Conservation (phyloP, 441 rosid species). For the Erodium trifolium region DNA sequence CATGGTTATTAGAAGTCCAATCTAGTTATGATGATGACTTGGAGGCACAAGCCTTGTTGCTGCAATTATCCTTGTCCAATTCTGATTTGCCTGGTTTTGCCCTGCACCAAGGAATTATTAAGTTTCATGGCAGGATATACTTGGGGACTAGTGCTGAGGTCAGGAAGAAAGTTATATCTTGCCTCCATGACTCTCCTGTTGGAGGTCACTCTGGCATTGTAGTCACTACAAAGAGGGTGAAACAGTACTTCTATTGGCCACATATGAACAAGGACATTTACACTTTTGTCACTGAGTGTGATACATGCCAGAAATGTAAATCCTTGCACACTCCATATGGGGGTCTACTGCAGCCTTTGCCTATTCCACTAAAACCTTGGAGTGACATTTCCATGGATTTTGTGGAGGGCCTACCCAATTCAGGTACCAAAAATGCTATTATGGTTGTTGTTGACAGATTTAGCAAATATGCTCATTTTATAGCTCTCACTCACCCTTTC, state of each 20-base stretch:
- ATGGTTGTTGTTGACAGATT: conserved; percentile 15
- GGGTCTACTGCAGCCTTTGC: background rate
- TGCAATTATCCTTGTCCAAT: too few relatives aligned
- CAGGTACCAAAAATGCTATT: background rate
- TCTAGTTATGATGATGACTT: too few relatives aligned
- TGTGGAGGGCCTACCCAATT: background rate
- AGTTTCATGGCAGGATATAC: background rate
- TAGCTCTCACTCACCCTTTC: background rate
- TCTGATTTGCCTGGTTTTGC: too few relatives aligned
- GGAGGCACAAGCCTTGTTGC: too few relatives aligned
- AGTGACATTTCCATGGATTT: conserved; percentile 16
- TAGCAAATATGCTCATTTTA: conserved; percentile 6
- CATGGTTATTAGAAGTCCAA: too few relatives aligned
- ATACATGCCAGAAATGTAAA: background rate
- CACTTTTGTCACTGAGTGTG: background rate
- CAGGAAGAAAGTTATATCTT: background rate
- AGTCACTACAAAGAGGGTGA: background rate
- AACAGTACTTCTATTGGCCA: background rate
- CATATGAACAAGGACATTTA: background rate
- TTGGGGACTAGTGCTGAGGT: background rate
- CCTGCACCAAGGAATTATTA: too few relatives aligned
- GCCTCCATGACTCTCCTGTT: too few relatives aligned
- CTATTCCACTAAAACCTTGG: background rate
- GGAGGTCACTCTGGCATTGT: conserved; percentile 1
- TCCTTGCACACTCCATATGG: too few relatives aligned